Percentiles rank a stretch among this genome's conserved stretches.
Evolutionary conservation across 495 filamentous ascomycete species (phyloP).

Genomic region (Hypoxylon lenormandii): DNA sequence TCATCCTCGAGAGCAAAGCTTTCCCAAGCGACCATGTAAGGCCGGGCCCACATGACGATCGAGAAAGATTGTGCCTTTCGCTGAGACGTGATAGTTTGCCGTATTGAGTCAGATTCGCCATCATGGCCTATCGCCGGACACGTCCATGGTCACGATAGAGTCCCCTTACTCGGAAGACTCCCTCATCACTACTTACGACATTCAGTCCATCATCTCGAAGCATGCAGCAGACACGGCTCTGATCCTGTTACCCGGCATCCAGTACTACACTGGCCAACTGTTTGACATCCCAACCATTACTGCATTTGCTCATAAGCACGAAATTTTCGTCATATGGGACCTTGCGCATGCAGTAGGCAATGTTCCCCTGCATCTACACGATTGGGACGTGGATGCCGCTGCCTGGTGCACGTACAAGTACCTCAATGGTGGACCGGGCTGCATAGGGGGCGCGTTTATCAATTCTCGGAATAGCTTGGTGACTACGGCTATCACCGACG

Average conservation of each 20-base stretch:
- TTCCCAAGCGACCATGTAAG: conserved; percentile 90
- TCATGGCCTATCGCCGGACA: conserved; percentile 74
- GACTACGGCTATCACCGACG: conserved; percentile 54
- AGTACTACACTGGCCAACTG: conserved; percentile 94
- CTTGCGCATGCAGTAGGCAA: conserved; percentile 96
- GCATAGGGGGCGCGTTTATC: conserved; percentile 87
- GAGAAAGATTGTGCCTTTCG: conserved; percentile 22
- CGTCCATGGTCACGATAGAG: conserved; percentile 80
- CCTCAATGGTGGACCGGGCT: conserved; percentile 88
- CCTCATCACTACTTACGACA: conserved; percentile 75
- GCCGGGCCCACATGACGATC: conserved; percentile 32
- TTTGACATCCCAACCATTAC: conserved; percentile 90
- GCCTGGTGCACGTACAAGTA: conserved; percentile 99
- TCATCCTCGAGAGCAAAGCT: conserved; percentile 92
- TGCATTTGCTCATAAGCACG: conserved; percentile 76
- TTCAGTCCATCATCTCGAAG: conserved; percentile 78
- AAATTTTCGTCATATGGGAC: conserved; percentile 90
- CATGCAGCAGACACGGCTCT: conserved; percentile 82
- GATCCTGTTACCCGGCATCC: conserved; percentile 87
- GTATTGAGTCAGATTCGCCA: conserved; percentile 86
- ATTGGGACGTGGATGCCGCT: conserved; percentile 95
- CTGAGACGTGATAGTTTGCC: conserved; percentile 72
- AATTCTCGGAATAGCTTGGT: conserved; percentile 77
- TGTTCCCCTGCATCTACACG: conserved; percentile 82
- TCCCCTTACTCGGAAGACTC: conserved; percentile 65